A percentile compares a stretch with the other conserved stretches of the same genome.
Conservation (phyloP, 2,329 filamentous ascomycete genomes). For the Scedosporium aurantiacum region DNA sequence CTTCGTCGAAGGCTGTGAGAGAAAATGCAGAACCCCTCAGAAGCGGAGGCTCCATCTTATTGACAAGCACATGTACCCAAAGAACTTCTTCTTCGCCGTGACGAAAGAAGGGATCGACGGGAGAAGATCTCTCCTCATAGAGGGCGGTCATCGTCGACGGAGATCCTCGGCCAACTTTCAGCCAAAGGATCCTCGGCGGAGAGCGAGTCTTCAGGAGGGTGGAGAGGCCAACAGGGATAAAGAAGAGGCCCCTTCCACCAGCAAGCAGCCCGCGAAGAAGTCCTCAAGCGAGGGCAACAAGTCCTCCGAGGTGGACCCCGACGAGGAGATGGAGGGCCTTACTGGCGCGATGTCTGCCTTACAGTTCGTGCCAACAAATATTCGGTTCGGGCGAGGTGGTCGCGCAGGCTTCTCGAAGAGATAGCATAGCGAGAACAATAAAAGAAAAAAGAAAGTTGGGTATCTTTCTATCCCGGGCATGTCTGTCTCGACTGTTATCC, state of each 20-base stretch:
- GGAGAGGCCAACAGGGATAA: conserved; percentile 2
- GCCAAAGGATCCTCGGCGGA: conserved; percentile 21
- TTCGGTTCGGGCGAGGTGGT: conserved; percentile 50
- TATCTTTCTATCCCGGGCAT: not conserved
- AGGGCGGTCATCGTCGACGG: conserved; percentile 36
- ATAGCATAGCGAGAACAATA: conserved; percentile 16
- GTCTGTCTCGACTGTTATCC: not conserved
- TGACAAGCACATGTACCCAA: conserved; percentile 88
- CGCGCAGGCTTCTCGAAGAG: conserved; percentile 41
- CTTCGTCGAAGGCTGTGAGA: conserved; percentile 80
- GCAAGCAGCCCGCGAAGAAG: not conserved
- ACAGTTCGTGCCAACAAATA: conserved; percentile 56
- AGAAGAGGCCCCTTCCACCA: conserved; percentile 3
- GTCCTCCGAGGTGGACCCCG: conserved; percentile 15
- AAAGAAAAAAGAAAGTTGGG: not conserved
- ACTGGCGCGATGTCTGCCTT: conserved; percentile 59
- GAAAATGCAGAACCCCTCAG: conserved; percentile 69
- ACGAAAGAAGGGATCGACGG: conserved; percentile 85
- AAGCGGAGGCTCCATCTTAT: conserved; percentile 83
- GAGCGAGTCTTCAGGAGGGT: conserved; percentile 21
- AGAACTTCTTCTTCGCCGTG: conserved; percentile 78
- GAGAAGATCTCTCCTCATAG: conserved; percentile 63
- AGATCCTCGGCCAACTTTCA: conserved; percentile 32
- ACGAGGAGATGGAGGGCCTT: conserved; percentile 51
- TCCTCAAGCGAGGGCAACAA: conserved; percentile 1